Conservation (phyloP, 495 filamentous ascomycete species). For the Polyplosphaeria fusca region DNA sequence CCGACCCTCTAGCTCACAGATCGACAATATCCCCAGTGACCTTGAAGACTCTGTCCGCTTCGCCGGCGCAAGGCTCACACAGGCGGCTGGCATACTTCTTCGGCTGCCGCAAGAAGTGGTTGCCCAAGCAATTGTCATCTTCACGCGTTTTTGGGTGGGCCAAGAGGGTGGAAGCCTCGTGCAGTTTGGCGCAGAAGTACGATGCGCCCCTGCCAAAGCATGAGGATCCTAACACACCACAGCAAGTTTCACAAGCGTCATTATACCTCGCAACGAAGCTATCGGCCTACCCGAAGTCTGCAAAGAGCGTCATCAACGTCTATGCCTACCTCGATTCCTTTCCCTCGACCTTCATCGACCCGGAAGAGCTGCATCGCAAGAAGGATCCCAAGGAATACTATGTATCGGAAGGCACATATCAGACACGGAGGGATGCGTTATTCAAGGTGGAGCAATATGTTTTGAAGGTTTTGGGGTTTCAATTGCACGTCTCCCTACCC, state of each 20-base stretch:
- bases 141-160: slow-evolving; percentile 82
- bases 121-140: slow-evolving; percentile 81
- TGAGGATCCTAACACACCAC: too few species aligned
- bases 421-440: slow-evolving; percentile 57
- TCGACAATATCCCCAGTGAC: slow-evolving; percentile 70
- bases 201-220: too few species aligned
- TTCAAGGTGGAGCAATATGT: slow-evolving; percentile 70
- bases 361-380: slow-evolving; percentile 42
- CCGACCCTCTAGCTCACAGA: slow-evolving; percentile 60
- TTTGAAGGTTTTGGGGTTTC: slow-evolving; percentile 71
- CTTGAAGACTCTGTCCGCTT: slow-evolving; percentile 71
- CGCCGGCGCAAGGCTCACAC: slow-evolving; percentile 72
- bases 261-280: slow-evolving; percentile 84
- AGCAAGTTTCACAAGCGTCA: slow-evolving; percentile 76
- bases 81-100: slow-evolving; percentile 81
- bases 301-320: slow-evolving; percentile 76
- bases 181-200: slow-evolving; percentile 49
- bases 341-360: slow-evolving; percentile 56
- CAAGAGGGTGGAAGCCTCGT: slow-evolving; percentile 61
- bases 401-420: slow-evolving; percentile 70
- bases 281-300: slow-evolving; percentile 68
- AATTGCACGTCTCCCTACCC: slow-evolving; percentile 78
- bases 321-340: slow-evolving; percentile 77
- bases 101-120: slow-evolving; percentile 85
- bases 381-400: slow-evolving; percentile 61